Base-by-base conservation (phyloP, 73 alveolate genomes). In the Durusdinium trenchii region DNA sequence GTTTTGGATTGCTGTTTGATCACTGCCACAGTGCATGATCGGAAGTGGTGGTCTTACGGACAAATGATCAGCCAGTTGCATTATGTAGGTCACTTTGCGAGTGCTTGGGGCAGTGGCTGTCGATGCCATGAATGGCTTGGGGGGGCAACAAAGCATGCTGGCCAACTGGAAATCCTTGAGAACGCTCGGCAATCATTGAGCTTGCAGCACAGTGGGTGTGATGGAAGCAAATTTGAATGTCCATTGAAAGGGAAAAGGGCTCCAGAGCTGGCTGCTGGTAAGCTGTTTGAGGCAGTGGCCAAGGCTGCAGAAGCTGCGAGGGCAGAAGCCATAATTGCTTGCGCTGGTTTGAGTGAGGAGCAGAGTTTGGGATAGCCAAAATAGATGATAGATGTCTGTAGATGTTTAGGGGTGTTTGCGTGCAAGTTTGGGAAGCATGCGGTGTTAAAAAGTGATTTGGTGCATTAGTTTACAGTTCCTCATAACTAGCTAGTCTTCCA, bases 71-170 rank as follows among this genome's bases (percentile, higher is more conserved):
- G 50, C 16, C 48, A 40, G 50, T 52, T 84, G 78, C 94, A 84
- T 23, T 51, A 84, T 12, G 52, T 52, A 2, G 94, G 78, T 9
- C 50, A 84, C 36, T 54, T 52, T 20, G 43, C 62, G 6, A 45
- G 75, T 35, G 76, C 78, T 40, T 84, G 94, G 94, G 94, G 78
- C 46, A 48, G 76, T 20, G 94, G 94, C 30, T 84, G 94, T 45
- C 57, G 57, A 6, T 84, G 94, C 62, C 94, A 78, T 28, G 89
- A 46, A 28, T 78, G 89, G 89, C 89, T 78, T 42, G 40, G 28
- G 61, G 89, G 38, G 28, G 18, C 38, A 12, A 30, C 86, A n/a
- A 78, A 78, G 14, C 42, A 60, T 20, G 62, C 38, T 46, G 38
- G 52, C 4, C 45, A 46, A 26, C 2, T 16, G 51, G 64, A 79